phyloP scores from a whole-genome alignment of 2,329 filamentous ascomycete genomes.

The Ustilaginoidea virens region DNA sequence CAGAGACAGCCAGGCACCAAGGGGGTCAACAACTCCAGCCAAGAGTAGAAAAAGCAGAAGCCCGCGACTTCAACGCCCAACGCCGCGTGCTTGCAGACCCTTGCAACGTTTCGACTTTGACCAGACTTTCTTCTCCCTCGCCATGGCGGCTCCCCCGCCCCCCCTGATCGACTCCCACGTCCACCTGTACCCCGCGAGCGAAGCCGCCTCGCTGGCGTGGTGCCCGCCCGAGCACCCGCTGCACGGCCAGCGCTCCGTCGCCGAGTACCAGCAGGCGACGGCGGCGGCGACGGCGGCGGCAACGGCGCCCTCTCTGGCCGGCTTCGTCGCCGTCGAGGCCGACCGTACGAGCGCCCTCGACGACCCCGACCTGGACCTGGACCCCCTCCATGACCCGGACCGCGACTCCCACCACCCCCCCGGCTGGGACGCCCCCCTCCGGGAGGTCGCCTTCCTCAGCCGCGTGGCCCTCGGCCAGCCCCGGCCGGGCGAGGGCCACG shows the following conservation, averaged over 20 bases:
- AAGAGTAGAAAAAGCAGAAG: no score
- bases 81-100: no score
- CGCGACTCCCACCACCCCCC: constrained; percentile 24
- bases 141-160: no score
- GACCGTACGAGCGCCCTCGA: constrained; percentile 52
- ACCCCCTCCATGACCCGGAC: not conserved
- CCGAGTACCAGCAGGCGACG: constrained; percentile 41
- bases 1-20: no score
- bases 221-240: constrained; percentile 43
- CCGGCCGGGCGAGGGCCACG: constrained; percentile 41
- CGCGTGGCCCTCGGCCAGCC: constrained; percentile 48
- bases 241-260: constrained; percentile 45
- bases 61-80: no score
- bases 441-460: constrained; percentile 55
- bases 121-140: no score
- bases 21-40: no score
- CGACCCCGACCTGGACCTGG: constrained; percentile 4
- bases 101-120: no score
- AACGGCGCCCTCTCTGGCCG: constrained; percentile 32
- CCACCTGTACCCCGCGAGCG: constrained; percentile 64
- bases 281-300: constrained; percentile 20
- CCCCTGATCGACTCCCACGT: constrained; percentile 81
- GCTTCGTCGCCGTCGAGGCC: constrained; percentile 73
- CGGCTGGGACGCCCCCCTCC: constrained; percentile 53
- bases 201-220: constrained; percentile 56